phyloP scores from a whole-genome alignment of 257 asterid species.

The Jasminum sambac region DNA sequence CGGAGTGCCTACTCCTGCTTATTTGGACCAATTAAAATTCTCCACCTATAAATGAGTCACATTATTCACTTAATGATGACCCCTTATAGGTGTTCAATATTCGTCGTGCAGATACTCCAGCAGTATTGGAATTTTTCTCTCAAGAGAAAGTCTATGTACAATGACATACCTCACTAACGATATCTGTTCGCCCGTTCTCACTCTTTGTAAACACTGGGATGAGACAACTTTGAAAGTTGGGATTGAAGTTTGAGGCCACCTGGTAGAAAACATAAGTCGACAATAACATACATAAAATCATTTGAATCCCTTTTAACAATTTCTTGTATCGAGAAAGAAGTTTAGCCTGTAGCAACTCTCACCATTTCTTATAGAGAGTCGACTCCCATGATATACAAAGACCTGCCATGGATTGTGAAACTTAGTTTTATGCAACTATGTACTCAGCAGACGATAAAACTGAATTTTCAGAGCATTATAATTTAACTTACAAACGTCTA shows the following conservation, averaged over 20 bases:
- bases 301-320: neutral
- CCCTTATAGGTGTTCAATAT: too few species aligned
- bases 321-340: neutral
- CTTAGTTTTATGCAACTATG: neutral
- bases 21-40: too few species aligned
- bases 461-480: slow-evolving; percentile 18
- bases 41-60: too few species aligned
- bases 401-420: slow-evolving; percentile 46
- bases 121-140: too few species aligned
- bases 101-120: too few species aligned
- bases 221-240: slow-evolving; percentile 68
- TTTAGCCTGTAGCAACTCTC: slow-evolving; percentile 15
- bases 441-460: slow-evolving; percentile 9
- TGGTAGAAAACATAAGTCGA: slow-evolving; percentile 29
- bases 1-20: too few species aligned
- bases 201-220: slow-evolving; percentile 54
- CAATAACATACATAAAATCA: neutral
- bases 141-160: slow-evolving; percentile 11
- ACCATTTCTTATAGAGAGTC: slow-evolving; percentile 74
- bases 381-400: slow-evolving; percentile 80
- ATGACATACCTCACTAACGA: slow-evolving; percentile 72
- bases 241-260: slow-evolving; percentile 89
- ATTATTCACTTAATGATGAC: too few species aligned
- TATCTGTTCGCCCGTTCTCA: slow-evolving; percentile 77
- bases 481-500: slow-evolving; percentile 81